Percentiles rank a stretch among this genome's conserved stretches.
phyloP scores from a whole-genome alignment of 2,329 filamentous ascomycete species.

The Mollisiaceae sp. region DNA sequence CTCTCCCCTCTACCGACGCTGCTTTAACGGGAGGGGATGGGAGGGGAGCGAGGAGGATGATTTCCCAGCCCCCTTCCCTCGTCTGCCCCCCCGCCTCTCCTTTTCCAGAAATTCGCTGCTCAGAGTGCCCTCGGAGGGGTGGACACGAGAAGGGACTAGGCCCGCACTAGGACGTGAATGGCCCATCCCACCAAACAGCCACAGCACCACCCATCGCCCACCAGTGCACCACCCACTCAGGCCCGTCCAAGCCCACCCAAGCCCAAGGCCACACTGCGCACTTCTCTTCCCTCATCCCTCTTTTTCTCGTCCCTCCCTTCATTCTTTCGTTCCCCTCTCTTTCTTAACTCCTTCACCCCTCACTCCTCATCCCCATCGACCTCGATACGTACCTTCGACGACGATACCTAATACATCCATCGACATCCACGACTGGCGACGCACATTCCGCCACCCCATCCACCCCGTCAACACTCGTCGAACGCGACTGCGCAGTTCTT shows the following conservation, averaged over 20 bases:
- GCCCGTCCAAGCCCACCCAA: conserved; percentile 20
- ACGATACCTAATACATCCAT: conserved; percentile 31
- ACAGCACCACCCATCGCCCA: background rate
- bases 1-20: background rate
- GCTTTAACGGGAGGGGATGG: background rate
- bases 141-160: too few species aligned
- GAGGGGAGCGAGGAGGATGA: conserved; percentile 1
- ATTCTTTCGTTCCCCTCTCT: conserved; percentile 29
- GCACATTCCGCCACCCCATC: conserved; percentile 36
- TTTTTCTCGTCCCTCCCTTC: conserved; percentile 23
- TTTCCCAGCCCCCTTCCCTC: conserved; percentile 22
- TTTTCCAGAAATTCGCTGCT: conserved; percentile 15
- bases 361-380: conserved; percentile 38
- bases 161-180: background rate
- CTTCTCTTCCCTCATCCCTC: conserved; percentile 34
- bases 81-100: conserved; percentile 26
- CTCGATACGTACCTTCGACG: conserved; percentile 23
- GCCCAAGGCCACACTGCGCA: conserved; percentile 1
- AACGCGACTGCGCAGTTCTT: conserved; percentile 36
- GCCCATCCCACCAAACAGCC: conserved; percentile 5
- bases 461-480: conserved; percentile 24
- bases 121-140: too few species aligned
- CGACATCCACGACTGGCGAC: conserved; percentile 36
- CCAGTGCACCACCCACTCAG: background rate
- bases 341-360: conserved; percentile 37